Conservation (phyloP, 441 rosid species). For the Rhodomyrtus psidioides region DNA sequence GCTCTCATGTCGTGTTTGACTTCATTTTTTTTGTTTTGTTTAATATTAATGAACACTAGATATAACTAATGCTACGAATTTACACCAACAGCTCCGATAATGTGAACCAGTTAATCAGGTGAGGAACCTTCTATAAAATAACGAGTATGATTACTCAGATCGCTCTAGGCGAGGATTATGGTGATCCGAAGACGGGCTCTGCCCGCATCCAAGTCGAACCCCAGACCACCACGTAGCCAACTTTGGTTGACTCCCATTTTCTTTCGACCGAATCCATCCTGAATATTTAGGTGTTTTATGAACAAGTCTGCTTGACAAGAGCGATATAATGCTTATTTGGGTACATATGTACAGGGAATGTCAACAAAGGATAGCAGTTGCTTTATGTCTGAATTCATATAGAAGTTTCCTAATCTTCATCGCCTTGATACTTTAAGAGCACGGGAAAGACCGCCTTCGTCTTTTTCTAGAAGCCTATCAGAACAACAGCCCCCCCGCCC, state of each 20-base stretch:
- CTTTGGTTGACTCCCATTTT: not conserved
- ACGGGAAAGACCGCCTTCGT: not conserved
- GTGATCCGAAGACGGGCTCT: not conserved
- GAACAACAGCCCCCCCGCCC: too few species aligned
- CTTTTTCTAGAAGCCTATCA: not conserved
- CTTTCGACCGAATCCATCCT: not conserved
- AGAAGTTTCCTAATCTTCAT: not conserved
- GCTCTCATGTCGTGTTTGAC: not conserved
- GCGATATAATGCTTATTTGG: not conserved
- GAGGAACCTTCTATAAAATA: not conserved
- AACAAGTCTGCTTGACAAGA: not conserved
- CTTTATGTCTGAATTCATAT: not conserved
- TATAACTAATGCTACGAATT: not conserved
- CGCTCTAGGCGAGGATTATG: not conserved
- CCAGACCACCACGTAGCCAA: not conserved
- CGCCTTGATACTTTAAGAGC: not conserved
- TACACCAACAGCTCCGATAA: not conserved
- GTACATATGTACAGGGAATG: not conserved
- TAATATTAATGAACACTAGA: not conserved
- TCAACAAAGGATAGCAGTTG: not conserved
- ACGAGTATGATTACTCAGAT: not conserved
- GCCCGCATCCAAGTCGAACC: accelerated
- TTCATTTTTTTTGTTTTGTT: not conserved
- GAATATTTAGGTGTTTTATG: not conserved
- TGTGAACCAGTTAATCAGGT: not conserved